Base-by-base conservation (phyloP, 2,329 filamentous ascomycete genomes). In the Onygenales sp. region DNA sequence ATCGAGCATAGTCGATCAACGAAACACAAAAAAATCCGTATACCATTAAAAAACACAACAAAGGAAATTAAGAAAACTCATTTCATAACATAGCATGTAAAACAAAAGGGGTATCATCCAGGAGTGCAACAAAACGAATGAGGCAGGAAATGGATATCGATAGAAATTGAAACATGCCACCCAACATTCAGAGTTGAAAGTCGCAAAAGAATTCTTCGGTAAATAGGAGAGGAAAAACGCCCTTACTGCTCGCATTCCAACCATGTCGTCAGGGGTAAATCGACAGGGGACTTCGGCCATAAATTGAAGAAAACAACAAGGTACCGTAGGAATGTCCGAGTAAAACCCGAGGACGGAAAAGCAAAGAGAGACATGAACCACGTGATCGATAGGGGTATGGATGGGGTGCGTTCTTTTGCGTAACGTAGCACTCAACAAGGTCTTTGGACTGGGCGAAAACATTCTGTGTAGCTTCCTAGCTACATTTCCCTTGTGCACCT, bases 91-190 rank as follows among this genome's bases (percentile, higher is more conserved):
- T 21, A 40, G 36, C 10, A 4, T n/a, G 36, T n/a, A 40, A 44
- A 49, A 39, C 21, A 21, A 17, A 49, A 8, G 40, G 47, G 47
- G 47, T 49, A 49, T 49, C 47, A 49, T 49, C 47, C 6, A 31
- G 47, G 32, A 49, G 21, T 13, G 21, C 27, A 11, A 40, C 40
- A 40, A 7, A 17, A 13, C 34, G 27, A 36, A 34, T 34, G 5
- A 8, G 17, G 5, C 5, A 17, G 34, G 27, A 13, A 27, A 42
- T 32, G 34, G 6, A n/a, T 11, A 43, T 42, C 10, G 43, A 32
- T 13, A 34, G 33, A 36, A 17, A 17, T 11, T 14, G 6, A 31
- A 36, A 34, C 14, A 44, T 14, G 43, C 13, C 42, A 43, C 31
- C 42, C 32, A 43, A 43, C 33, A 43, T 27, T 27, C 21, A 27